Evolutionary conservation across 1,139 yeast species (phyloP), one percentile per base, ranked within the genome.

Genomic region (Suhomyces bolitotheri): DNA sequence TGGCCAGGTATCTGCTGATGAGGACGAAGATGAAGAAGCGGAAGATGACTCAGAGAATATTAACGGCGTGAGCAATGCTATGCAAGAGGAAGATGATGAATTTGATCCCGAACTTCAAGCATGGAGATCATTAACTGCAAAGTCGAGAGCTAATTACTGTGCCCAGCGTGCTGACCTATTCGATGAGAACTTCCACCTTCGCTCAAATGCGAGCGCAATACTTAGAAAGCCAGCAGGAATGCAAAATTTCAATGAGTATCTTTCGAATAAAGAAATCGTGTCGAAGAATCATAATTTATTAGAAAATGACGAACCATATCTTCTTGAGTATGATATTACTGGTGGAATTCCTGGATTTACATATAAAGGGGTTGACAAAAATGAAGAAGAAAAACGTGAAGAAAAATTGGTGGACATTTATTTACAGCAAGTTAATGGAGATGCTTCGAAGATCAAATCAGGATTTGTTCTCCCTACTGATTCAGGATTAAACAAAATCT

Each of bases 41-140:
- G 64, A 53, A 7, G 61, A 55, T 5, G 60, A 53, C 12, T 44
- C 36, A 4, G 48, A 44, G 7, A 44, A 45, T 8, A 48, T 35
- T 13, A 33, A 40, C 27, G 50, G 61, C 49, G 43, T 33, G 3
- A 10, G 12, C 9, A 30, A 24, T 7, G 30, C 59, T 47, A 60
- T 61, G 15, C 71, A 66, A 11, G 72, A 66, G n/a, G 78, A 49
- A 7, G 63, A 59, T 14, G 46, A 50, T n/a, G 52, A 48, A 14
- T 41, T 48, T 27, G 67, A 62, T 34, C 64, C 53, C 22, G 76
- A 70, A 39, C 43, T 73, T 32, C 84, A 83, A 39, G 80, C 88
- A 0, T 89, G 96, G 96, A 83, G 84, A 49, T 76, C 78, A 9
- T 59, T 84, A 14, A 87, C 95, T 1, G 86, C 96, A 1, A 83